phyloP scores from a whole-genome alignment of 108 stramenopile genomes.

The Cyclostephanos tholiformis region DNA sequence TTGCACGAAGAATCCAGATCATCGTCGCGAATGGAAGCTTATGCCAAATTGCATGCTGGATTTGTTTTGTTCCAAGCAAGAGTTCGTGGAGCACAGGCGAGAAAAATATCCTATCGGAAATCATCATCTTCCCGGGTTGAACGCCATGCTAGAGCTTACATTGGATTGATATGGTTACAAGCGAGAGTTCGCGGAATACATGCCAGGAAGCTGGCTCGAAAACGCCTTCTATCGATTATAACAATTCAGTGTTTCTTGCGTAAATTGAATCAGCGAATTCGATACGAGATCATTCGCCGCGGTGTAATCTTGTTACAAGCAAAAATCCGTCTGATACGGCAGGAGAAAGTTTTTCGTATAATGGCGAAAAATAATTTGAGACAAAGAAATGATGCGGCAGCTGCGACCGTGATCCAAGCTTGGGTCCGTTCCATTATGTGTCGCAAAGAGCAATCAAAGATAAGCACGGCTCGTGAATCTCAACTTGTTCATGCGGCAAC shows the following conservation, averaged over 20 bases:
- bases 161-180: background rate
- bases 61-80: conserved; percentile 24
- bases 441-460: background rate
- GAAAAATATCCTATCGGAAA: background rate
- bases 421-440: background rate
- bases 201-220: background rate
- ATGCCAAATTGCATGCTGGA: conserved; percentile 6
- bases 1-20: background rate
- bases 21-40: conserved; percentile 6
- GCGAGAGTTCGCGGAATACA: conserved; percentile 7
- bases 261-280: background rate
- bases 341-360: background rate
- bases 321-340: background rate
- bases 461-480: background rate
- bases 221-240: background rate
- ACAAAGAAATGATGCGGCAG: background rate
- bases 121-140: background rate
- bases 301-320: conserved; percentile 7
- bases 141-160: conserved; percentile 2
- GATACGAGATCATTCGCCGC: conserved; percentile 4
- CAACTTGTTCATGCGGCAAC: background rate
- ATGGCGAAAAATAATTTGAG: too few relatives aligned
- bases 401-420: background rate
- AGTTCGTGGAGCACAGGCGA: conserved; percentile 15
- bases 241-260: conserved; percentile 9